Evolutionary conservation across 305 asterid species (phyloP).

Genomic region (Withania somnifera): DNA sequence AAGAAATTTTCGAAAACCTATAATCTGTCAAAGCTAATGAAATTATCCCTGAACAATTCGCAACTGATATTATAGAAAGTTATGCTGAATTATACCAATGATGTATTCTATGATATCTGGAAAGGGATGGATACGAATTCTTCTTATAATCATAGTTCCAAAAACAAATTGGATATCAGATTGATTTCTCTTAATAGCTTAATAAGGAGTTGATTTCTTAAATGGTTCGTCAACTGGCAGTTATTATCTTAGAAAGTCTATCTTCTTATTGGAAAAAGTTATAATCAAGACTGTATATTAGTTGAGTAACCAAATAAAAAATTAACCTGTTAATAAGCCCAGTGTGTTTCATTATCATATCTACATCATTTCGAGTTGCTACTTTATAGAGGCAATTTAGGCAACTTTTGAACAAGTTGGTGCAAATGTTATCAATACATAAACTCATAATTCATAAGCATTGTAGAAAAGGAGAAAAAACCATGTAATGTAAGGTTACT

Average conservation of each 20-base stretch:
- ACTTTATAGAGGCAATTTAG: not conserved
- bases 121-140: not conserved
- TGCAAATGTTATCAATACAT: not conserved
- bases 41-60: not conserved
- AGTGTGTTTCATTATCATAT: not conserved
- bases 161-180: not conserved
- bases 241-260: no score
- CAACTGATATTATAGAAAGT: not conserved
- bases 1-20: not conserved
- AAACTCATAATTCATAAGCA: not conserved
- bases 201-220: no score
- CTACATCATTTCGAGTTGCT: not conserved
- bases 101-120: not conserved
- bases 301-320: no score
- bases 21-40: not conserved
- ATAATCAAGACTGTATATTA: no score
- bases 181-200: not conserved
- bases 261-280: no score
- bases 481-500: not conserved
- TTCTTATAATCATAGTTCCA: no score
- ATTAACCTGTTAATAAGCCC: no score
- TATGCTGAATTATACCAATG: not conserved
- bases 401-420: not conserved
- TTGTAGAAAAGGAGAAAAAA: not conserved
- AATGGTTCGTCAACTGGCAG: no score